These are phyloP conservation scores for Hypoxylon cercidicola DNA, from an alignment of 495 filamentous ascomycete genomes.

Conservation along the genomic window DNA sequence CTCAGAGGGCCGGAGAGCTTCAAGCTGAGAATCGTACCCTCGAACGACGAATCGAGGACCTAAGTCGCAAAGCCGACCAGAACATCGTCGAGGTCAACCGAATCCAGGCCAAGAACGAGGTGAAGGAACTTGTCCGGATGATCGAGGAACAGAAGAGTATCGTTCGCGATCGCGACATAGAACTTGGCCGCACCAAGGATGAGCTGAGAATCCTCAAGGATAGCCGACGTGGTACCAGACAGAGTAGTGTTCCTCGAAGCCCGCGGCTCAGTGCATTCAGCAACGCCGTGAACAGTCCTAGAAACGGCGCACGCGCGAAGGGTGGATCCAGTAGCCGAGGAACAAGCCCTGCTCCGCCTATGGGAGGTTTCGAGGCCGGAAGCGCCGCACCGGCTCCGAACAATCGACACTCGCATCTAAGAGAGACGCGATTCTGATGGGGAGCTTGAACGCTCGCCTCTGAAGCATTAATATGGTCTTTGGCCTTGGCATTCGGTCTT, in stretches of 20 bases:
- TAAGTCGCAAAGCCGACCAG: slow-evolving; percentile 61
- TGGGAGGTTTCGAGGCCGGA: slow-evolving; percentile 36
- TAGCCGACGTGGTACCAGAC: slow-evolving; percentile 61
- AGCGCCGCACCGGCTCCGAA: slow-evolving; percentile 21
- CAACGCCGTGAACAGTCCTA: slow-evolving; percentile 52
- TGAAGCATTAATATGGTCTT: too few relatives aligned
- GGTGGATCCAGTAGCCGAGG: slow-evolving; percentile 55
- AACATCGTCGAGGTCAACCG: slow-evolving; percentile 64
- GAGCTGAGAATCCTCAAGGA: slow-evolving; percentile 55
- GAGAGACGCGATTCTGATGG: slow-evolving; percentile 40
- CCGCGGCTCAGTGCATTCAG: slow-evolving; percentile 50
- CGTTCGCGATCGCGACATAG: slow-evolving; percentile 68
- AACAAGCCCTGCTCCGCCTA: slow-evolving; percentile 54
- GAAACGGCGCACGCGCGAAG: slow-evolving; percentile 40
- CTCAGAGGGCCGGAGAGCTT: slow-evolving; percentile 62
- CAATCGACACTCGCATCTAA: slow-evolving; percentile 51
- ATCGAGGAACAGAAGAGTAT: slow-evolving; percentile 66
- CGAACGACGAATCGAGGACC: slow-evolving; percentile 54
- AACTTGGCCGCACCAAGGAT: slow-evolving; percentile 55
- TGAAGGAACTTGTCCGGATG: slow-evolving; percentile 40
- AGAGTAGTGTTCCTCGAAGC: slow-evolving; percentile 60
- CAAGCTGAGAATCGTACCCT: slow-evolving; percentile 63
- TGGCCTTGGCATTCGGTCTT: too few relatives aligned
- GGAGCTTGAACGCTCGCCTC: not conserved
- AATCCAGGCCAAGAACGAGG: slow-evolving; percentile 57